Base-by-base conservation (phyloP, 257 asterid species). In the Solanum sparsipilum region DNA sequence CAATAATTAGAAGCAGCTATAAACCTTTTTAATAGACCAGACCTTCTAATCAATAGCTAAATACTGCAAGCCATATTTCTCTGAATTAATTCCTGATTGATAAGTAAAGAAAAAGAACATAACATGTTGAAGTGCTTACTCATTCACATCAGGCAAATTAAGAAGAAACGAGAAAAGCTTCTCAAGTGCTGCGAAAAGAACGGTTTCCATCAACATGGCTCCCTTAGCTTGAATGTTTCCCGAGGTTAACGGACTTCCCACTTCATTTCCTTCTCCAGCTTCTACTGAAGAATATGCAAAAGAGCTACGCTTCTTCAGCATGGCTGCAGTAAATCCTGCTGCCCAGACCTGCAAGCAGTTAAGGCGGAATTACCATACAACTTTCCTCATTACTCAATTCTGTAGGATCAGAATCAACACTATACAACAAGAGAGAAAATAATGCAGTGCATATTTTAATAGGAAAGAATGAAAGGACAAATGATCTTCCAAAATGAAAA, bases 281-380 rank as follows among this genome's bases (percentile, higher is more conserved):
- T 91, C 93, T 71, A 82, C 81, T 16, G 92, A 90, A 73, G 97
- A 91, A 75, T 86, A 88, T 79, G 92, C 88, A 39, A 96, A 89
- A 20, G 98, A 92, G 91, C 95, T 95, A 88, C 86, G 90, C 88
- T 95, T 94, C 93, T 96, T 93, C 60, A 95, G 91, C 91, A 96
- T 21, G 41, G 98, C 99, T 27, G 98, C 91, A 86, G 97, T 90
- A 90, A 94, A 95, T 89, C 99, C 99, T 84, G 99, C 99, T 84
- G 98, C 99, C 99, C 99, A 96, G 34, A 96, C 98, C 98, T 95
- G 93, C 84, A 76, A 89, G 86, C 25, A 73, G 41, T 27, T 23
- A 76, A 84, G 84, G 9, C 39, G 11, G 41, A 74, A 44, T 29
- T 72, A 38, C 68, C 46, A 18, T 36, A 84, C 44, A 25, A 46